These are phyloP conservation scores for Clarireedia sp. DNA, from an alignment of 2,329 filamentous ascomycete genomes.

Conservation along the genomic window DNA sequence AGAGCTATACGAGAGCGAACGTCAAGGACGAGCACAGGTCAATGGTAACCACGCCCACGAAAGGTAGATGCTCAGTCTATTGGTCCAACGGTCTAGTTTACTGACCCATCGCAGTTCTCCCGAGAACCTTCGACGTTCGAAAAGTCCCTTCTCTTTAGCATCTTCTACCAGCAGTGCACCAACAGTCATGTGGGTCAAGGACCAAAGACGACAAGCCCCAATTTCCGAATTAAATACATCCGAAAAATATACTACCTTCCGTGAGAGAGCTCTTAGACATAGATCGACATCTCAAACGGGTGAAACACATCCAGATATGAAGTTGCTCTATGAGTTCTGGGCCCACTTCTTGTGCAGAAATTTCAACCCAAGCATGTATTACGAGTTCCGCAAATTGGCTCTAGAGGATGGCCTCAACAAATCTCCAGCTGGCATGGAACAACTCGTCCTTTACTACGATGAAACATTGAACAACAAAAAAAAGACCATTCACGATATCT, in stretches of 20 bases:
- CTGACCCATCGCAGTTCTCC: slow-evolving; percentile 20
- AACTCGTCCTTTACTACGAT: slow-evolving; percentile 59
- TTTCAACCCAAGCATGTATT: slow-evolving; percentile 69
- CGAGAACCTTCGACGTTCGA: slow-evolving; percentile 20
- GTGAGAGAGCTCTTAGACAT: slow-evolving; percentile 33
- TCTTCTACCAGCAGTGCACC: slow-evolving; percentile 21
- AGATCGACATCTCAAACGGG: slow-evolving; percentile 30
- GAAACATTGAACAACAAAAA: slow-evolving; percentile 43
- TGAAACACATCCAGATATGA: slow-evolving; percentile 48
- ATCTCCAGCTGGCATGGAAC: slow-evolving; percentile 49
- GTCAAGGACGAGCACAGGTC: slow-evolving; percentile 30
- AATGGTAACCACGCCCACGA: slow-evolving; percentile 33
- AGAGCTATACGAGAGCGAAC: slow-evolving; percentile 34
- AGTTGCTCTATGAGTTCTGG: slow-evolving; percentile 67
- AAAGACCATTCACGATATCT: slow-evolving; percentile 41
- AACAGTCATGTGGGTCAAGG: slow-evolving; percentile 33
- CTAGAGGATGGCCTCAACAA: slow-evolving; percentile 52
- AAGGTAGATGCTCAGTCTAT: slow-evolving; percentile 26
- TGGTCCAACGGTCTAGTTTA: not conserved
- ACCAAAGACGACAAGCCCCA: slow-evolving; percentile 27
- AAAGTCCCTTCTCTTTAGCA: slow-evolving; percentile 20
- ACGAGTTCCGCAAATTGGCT: slow-evolving; percentile 62
- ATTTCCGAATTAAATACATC: slow-evolving; percentile 29
- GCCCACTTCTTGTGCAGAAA: slow-evolving; percentile 63
- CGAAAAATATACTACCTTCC: slow-evolving; percentile 33